Conservation (phyloP, 2,329 filamentous ascomycete species). For the Sporothrix brasiliensis region DNA sequence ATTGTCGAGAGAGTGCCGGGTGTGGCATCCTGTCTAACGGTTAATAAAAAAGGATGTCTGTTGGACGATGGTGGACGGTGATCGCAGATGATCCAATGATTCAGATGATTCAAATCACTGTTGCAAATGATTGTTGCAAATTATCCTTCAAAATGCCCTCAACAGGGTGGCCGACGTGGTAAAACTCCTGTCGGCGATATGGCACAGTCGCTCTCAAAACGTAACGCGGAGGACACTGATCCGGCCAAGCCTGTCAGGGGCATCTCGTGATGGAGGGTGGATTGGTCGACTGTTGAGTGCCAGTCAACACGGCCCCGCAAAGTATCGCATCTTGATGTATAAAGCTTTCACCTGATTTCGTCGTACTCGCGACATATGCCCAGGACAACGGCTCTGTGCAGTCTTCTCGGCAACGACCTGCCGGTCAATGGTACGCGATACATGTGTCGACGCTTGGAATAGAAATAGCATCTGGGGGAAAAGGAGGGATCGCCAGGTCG, state of each 20-base stretch:
- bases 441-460: not conserved
- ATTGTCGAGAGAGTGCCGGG: not conserved
- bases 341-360: too few relatives aligned
- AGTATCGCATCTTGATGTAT: too few relatives aligned
- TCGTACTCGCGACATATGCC: not conserved
- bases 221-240: conserved; percentile 19
- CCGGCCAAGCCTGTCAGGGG: conserved; percentile 7
- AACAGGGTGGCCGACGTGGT: not conserved
- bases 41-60: not conserved
- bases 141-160: not conserved
- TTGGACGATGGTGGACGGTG: too few relatives aligned
- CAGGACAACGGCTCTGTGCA: conserved; percentile 6
- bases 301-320: not conserved
- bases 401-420: conserved; percentile 19
- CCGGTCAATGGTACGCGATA: conserved; percentile 17
- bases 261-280: conserved; percentile 15
- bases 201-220: not conserved
- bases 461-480: not conserved
- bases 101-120: too few relatives aligned
- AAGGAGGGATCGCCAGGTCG: not conserved
- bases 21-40: not conserved
- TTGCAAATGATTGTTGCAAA: not conserved
- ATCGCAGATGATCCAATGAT: not conserved
- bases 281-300: not conserved
- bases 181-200: conserved; percentile 20